Conservation (phyloP, 179 eudicot genomes). For the Camellia oleifera region DNA sequence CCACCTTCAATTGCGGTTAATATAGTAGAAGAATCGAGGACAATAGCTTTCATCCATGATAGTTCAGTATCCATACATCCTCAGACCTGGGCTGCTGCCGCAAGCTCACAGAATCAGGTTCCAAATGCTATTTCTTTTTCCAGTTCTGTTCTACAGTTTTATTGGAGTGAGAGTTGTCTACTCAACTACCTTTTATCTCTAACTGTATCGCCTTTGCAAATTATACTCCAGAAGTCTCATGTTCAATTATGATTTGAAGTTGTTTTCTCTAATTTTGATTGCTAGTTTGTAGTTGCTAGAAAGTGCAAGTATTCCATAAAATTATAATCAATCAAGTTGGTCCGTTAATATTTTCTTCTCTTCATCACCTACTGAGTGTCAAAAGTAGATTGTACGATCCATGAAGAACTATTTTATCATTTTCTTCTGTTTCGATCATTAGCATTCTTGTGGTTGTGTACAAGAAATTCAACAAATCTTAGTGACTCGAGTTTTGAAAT, state of each 20-base stretch:
- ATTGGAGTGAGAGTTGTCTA: neutral
- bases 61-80: slow-evolving; percentile 43
- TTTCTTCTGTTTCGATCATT: neutral
- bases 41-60: slow-evolving; percentile 67
- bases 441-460: neutral
- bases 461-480: neutral
- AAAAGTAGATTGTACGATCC: neutral
- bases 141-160: neutral
- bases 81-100: slow-evolving; percentile 66
- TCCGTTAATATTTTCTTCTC: neutral
- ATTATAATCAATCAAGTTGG: neutral
- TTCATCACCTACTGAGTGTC: too few relatives aligned
- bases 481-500: neutral
- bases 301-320: neutral
- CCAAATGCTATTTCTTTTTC: slow-evolving; percentile 7
- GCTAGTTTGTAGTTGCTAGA: neutral
- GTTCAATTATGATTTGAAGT: neutral
- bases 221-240: neutral
- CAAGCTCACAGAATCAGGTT: slow-evolving; percentile 85
- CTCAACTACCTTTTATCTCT: neutral
- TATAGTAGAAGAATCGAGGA: slow-evolving; percentile 57
- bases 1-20: slow-evolving; percentile 51
- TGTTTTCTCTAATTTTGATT: neutral
- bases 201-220: neutral
- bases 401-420: neutral